These are phyloP conservation scores for Ulvella scutata DNA, from an alignment of 139 green algal genomes.

Conservation along the genomic window DNA sequence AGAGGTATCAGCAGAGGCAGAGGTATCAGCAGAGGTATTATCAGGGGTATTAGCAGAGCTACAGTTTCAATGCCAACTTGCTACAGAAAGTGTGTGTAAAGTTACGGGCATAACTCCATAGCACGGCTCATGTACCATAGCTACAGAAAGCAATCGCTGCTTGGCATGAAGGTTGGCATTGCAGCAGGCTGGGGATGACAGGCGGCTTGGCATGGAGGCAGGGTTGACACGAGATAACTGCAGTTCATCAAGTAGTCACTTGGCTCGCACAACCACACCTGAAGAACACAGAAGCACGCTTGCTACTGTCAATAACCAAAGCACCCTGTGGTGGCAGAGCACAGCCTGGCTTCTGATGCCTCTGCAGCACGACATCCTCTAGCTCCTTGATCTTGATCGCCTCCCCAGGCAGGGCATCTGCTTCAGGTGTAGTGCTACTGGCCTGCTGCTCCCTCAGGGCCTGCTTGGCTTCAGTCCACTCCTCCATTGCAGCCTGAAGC, in stretches of 20 bases:
- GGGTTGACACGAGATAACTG: not conserved
- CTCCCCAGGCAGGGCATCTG: constrained; percentile 11
- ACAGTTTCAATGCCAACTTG: no score
- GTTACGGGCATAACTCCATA: no score
- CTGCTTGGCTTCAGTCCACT: constrained; percentile 8
- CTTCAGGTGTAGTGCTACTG: not conserved
- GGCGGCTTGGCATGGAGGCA: not conserved
- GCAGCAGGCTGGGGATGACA: no score
- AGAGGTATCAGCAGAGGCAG: no score
- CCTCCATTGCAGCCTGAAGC: not conserved
- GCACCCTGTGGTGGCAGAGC: not conserved
- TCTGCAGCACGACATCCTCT: not conserved
- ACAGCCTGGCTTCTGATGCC: no score
- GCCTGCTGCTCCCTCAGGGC: constrained; percentile 12
- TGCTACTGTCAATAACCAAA: not conserved
- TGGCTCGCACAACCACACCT: constrained; percentile 1
- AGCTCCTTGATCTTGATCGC: constrained; percentile 18
- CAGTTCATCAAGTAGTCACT: not conserved
- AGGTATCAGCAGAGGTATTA: no score
- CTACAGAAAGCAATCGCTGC: no score
- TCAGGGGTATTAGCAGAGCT: no score
- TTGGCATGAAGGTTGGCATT: no score
- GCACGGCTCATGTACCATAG: no score
- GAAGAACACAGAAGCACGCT: constrained; percentile 32
- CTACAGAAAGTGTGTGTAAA: no score